Base-by-base conservation (phyloP, 495 filamentous ascomycete species). In the Trichocladium uniseriatum region DNA sequence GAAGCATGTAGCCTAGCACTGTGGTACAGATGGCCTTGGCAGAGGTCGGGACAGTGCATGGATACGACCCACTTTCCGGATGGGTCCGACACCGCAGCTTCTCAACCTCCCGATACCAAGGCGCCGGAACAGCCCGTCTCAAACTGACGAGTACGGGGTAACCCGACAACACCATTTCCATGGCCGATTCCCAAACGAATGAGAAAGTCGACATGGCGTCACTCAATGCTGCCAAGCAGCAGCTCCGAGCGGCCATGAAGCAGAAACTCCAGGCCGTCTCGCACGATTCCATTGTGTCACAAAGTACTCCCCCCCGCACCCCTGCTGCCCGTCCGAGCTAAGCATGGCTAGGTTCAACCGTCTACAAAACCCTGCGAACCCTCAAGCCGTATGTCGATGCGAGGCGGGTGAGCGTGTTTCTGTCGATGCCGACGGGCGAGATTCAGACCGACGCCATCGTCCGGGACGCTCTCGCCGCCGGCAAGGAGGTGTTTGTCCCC, bases 361-460 rank as follows among this genome's bases (percentile, higher is more conserved):
- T 81, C 4, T 75, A 75, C 43, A 73, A 74, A 42, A 71, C 72
- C 10, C 62, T 94, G 27, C 65, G 81, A 31, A 65, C 51, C 6
- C 72, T 74, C 49, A 52, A 52, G 43, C 69, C 73, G 2, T 96
- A 94, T 58, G 70, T 73, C 32, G 70, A 78, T 37, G 88, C 90
- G 24, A 76, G 76, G 48, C 74, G 80, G 21, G 77, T 97, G 53
- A 85, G 88, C 46, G 75, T 97, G 22, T 98, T 94, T 63, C 72
- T 98, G 16, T 94, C 92, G 11, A 98, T 98, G 89, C 88, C 88
- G 3, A 64, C 68, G 31, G 82, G 81, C 14, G 92, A 98, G 64
- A 76, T 95, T 13, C 82, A 83, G 38, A 97, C 94, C 13, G 79
- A 79, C 21, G 64, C 69, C 13, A 87, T 96, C 21, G 86, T 97